A percentile compares a stretch with the other conserved stretches of the same genome.
Conservation (phyloP, 306 rosid species). For the Urtica urens region DNA sequence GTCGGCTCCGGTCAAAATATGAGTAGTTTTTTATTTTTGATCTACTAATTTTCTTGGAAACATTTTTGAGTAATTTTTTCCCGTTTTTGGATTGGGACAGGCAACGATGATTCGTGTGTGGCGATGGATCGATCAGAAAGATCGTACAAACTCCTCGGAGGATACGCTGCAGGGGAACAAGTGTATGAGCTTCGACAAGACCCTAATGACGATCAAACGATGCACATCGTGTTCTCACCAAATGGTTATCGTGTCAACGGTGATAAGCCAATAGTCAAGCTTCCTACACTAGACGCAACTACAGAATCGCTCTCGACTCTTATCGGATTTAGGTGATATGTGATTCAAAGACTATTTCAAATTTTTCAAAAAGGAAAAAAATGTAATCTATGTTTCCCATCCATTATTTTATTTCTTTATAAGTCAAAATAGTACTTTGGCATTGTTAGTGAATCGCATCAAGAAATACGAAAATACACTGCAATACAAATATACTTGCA, state of each 20-base stretch:
- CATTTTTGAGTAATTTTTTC: background rate
- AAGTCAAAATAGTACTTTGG: too few relatives aligned
- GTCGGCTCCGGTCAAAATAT: too few relatives aligned
- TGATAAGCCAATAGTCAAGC: conserved; percentile 55
- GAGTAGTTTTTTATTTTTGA: too few relatives aligned
- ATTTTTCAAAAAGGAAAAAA: too few relatives aligned
- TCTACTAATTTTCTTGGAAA: too few relatives aligned
- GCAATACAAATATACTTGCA: too few relatives aligned
- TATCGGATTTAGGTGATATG: too few relatives aligned
- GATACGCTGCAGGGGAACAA: conserved; percentile 71
- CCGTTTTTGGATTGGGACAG: conserved; percentile 15
- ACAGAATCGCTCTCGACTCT: conserved; percentile 37
- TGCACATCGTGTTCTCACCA: conserved; percentile 49
- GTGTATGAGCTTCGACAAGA: conserved; percentile 37
- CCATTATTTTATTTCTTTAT: too few relatives aligned
- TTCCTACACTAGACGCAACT: conserved; percentile 69
- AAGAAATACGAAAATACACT: too few relatives aligned
- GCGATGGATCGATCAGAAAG: conserved; percentile 80
- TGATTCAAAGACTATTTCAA: too few relatives aligned
- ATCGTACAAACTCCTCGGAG: conserved; percentile 77
- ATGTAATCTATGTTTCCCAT: too few relatives aligned
- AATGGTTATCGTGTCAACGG: conserved; percentile 28
- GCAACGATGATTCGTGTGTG: conserved; percentile 60
- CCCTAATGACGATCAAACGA: conserved; percentile 6
- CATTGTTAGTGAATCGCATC: too few relatives aligned